Percentiles rank a stretch among this genome's conserved stretches.
Evolutionary conservation across 805 yeast genomes (phyloP).

Genomic region (Hagleromyces aurorensis): DNA sequence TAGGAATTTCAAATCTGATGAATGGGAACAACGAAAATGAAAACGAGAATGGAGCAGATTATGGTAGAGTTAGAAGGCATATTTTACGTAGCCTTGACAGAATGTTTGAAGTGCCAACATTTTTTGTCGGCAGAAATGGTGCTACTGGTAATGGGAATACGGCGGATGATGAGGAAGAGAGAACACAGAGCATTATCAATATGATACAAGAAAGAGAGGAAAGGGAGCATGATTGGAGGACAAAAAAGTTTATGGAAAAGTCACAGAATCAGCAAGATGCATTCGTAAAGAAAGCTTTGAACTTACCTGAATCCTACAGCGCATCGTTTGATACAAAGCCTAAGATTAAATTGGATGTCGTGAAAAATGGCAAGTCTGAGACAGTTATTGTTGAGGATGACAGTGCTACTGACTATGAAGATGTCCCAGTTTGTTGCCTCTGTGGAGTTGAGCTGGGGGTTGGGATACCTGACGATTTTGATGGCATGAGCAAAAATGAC

Average conservation of each 20-base stretch:
- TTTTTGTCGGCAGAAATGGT: neutral
- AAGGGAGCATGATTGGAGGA: conserved; percentile 21
- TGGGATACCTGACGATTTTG: conserved; percentile 54
- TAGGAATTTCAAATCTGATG: too few species aligned
- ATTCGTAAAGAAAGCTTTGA: conserved; percentile 15
- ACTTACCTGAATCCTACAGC: conserved; percentile 27
- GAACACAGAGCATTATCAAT: conserved; percentile 26
- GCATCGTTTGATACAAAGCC: conserved; percentile 24
- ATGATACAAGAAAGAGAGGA: conserved; percentile 31
- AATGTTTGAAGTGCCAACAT: neutral
- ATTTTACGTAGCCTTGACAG: too few species aligned
- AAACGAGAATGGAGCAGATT: too few species aligned
- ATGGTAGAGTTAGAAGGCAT: too few species aligned
- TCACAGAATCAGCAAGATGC: conserved; percentile 23
- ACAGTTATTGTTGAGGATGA: conserved; percentile 19
- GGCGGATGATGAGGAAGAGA: conserved; percentile 15
- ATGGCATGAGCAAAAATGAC: conserved; percentile 21
- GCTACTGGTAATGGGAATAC: too few species aligned
- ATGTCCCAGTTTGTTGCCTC: conserved; percentile 47
- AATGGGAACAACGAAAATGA: conserved; percentile 1
- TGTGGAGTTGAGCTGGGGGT: conserved; percentile 70
- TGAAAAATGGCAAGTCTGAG: conserved; percentile 16
- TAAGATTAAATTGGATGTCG: conserved; percentile 13
- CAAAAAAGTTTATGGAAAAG: conserved; percentile 20
- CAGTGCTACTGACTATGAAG: conserved; percentile 26